Percentiles rank a stretch among this genome's conserved stretches.
Evolutionary conservation across 1,284 basidiomycete species (phyloP).

Genomic region (Apiotrichum sp.): DNA sequence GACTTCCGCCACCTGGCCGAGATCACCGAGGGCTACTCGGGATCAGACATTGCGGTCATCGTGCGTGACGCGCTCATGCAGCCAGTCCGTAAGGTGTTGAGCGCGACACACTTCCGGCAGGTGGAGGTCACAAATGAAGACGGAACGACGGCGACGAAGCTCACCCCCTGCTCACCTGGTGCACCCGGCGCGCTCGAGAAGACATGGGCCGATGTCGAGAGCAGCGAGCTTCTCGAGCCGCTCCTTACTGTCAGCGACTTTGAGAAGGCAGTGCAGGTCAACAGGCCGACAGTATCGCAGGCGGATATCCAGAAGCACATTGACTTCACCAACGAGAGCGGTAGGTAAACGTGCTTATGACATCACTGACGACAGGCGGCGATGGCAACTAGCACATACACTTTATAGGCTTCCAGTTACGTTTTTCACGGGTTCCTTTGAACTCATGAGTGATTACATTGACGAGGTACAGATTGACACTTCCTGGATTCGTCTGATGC

Average conservation of each 20-base stretch:
- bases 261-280: slow-evolving; percentile 70
- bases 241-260: slow-evolving; percentile 75
- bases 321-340: slow-evolving; percentile 79
- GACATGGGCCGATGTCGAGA: slow-evolving; percentile 85
- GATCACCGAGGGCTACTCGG: slow-evolving; percentile 88
- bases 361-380: slow-evolving; percentile 1
- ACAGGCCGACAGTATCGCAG: slow-evolving; percentile 81
- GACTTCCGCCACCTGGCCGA: slow-evolving; percentile 80
- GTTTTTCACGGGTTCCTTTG: too few species aligned
- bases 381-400: slow-evolving; percentile 4
- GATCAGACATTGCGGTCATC: slow-evolving; percentile 90
- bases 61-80: slow-evolving; percentile 98
- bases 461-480: too few species aligned
- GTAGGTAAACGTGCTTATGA: slow-evolving; percentile 15
- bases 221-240: slow-evolving; percentile 85
- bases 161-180: slow-evolving; percentile 92
- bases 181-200: slow-evolving; percentile 81
- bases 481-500: too few species aligned
- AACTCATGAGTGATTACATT: too few species aligned
- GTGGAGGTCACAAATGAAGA: slow-evolving; percentile 44
- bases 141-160: slow-evolving; percentile 54
- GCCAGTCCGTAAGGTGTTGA: slow-evolving; percentile 91
- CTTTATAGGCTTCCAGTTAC: too few species aligned
- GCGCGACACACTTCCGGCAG: slow-evolving; percentile 89
- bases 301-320: slow-evolving; percentile 87